phyloP scores from a whole-genome alignment of 306 rosid genomes.

The Vigna mungo region DNA sequence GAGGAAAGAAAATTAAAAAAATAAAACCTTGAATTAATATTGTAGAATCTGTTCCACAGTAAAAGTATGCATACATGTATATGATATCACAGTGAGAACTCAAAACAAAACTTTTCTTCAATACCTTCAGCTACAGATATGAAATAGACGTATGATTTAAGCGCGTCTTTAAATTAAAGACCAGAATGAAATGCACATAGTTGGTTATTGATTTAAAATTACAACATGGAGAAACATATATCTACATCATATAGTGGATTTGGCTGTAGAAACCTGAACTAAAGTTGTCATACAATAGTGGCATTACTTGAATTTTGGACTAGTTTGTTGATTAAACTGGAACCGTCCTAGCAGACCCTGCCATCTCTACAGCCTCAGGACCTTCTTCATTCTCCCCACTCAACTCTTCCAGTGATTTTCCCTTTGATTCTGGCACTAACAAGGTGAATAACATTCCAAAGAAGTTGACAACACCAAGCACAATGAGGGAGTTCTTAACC shows the following conservation, averaged over 20 bases:
- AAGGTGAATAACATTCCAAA: slow-evolving; percentile 67
- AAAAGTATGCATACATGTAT: neutral
- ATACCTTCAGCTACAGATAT: neutral
- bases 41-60: slow-evolving; percentile 1
- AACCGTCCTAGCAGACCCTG: slow-evolving; percentile 47
- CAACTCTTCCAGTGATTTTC: slow-evolving; percentile 86
- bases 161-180: slow-evolving; percentile 1
- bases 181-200: slow-evolving; percentile 5
- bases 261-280: neutral
- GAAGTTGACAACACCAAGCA: slow-evolving; percentile 80
- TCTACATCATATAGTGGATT: slow-evolving; percentile 29
- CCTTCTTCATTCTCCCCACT: slow-evolving; percentile 71
- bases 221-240: slow-evolving; percentile 17
- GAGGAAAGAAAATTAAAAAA: slow-evolving; percentile 16
- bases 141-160: neutral
- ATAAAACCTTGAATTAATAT: neutral
- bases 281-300: slow-evolving; percentile 13
- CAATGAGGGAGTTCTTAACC: slow-evolving; percentile 63
- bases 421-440: slow-evolving; percentile 87
- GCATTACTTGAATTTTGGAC: slow-evolving; percentile 1
- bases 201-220: slow-evolving; percentile 12
- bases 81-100: slow-evolving; percentile 7
- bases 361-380: slow-evolving; percentile 15
- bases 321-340: slow-evolving; percentile 49
- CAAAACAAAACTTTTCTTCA: neutral